Conservation (phyloP, 768 basidiomycete species). For the Fomitopsis pulvina region DNA sequence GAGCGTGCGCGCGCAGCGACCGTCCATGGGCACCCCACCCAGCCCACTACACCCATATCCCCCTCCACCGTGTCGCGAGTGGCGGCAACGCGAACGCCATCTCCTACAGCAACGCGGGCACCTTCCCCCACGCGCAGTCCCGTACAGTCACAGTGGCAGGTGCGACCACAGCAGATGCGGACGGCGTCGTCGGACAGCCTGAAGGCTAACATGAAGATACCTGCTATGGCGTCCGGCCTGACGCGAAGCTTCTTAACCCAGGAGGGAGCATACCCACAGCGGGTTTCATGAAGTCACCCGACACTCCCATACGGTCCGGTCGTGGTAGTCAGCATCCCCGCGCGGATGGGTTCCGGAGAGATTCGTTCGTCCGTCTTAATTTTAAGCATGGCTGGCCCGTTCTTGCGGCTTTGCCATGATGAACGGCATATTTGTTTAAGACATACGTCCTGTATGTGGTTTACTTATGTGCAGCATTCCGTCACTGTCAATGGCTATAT, state of each 20-base stretch:
- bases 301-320: not conserved
- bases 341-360: too few species aligned
- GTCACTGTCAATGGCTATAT: not conserved
- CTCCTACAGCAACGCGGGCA: constrained; percentile 7
- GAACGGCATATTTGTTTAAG: not conserved
- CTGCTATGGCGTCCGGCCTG: constrained; percentile 10
- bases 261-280: constrained; percentile 12
- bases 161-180: constrained; percentile 9
- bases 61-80: constrained; percentile 2
- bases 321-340: too few species aligned
- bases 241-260: constrained; percentile 17
- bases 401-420: not conserved
- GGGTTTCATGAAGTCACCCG: not conserved
- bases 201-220: constrained; percentile 4
- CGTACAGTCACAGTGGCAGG: constrained; percentile 6
- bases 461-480: not conserved
- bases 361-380: too few species aligned
- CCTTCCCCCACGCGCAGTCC: constrained; percentile 6
- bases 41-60: constrained; percentile 4
- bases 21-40: not conserved
- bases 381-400: not conserved
- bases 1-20: constrained; percentile 16
- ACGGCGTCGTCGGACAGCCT: constrained; percentile 5
- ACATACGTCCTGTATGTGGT: not conserved
- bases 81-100: not conserved